These are phyloP conservation scores for Xylaria venustula DNA, from an alignment of 495 filamentous ascomycete genomes.

Conservation along the genomic window DNA sequence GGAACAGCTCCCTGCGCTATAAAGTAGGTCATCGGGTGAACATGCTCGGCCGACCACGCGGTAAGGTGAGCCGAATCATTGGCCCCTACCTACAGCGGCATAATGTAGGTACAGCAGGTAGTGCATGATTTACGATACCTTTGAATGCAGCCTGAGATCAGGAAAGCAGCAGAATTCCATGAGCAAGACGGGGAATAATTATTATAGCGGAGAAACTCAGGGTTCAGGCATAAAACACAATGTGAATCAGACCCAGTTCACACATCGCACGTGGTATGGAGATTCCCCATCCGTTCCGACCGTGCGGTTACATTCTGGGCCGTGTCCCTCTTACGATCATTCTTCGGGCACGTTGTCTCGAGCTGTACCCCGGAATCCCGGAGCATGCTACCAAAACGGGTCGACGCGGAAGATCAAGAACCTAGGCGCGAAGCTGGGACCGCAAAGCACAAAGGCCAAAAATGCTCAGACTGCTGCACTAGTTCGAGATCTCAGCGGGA, in stretches of 20 bases:
- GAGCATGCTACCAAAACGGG: background rate
- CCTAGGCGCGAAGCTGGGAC: background rate
- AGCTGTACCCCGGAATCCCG: constrained; percentile 3
- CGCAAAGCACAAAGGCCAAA: background rate
- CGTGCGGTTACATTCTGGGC: constrained; percentile 11
- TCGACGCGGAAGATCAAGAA: background rate
- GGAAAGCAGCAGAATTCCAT: too few relatives aligned
- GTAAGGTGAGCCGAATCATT: too few relatives aligned
- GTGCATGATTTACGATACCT: too few relatives aligned
- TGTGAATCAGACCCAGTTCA: background rate
- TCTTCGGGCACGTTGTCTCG: background rate
- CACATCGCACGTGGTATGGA: background rate
- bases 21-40: too few relatives aligned
- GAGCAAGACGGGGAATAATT: too few relatives aligned
- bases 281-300: constrained; percentile 1
- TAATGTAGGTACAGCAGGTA: too few relatives aligned
- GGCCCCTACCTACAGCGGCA: too few relatives aligned
- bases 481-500: background rate
- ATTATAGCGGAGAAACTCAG: background rate
- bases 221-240: background rate
- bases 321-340: background rate
- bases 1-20: too few relatives aligned
- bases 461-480: background rate
- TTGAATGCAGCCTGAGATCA: too few relatives aligned
- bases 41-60: too few relatives aligned